These are phyloP conservation scores for Trematosphaeria pertusa DNA, from an alignment of 2,329 filamentous ascomycete genomes.

Conservation along the genomic window DNA sequence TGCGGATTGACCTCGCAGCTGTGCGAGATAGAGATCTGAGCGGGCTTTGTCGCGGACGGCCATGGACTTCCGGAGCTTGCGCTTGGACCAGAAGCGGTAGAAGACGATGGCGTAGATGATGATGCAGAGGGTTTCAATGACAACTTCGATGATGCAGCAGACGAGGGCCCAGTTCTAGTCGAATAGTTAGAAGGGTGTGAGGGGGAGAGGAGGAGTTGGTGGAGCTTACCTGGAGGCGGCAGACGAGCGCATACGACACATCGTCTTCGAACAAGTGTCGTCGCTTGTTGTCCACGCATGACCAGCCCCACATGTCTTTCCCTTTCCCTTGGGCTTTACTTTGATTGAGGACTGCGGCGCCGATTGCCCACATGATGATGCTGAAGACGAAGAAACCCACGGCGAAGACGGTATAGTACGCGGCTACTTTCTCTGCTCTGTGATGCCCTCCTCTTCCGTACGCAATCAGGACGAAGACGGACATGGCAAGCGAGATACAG, in stretches of 20 bases:
- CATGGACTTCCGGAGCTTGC: slow-evolving; percentile 95
- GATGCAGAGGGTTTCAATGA: slow-evolving; percentile 90
- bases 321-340: slow-evolving; percentile 74
- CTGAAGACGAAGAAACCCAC: slow-evolving; percentile 93
- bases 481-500: slow-evolving; percentile 80
- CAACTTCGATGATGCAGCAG: slow-evolving; percentile 96
- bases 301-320: slow-evolving; percentile 97
- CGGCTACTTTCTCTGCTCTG: slow-evolving; percentile 87
- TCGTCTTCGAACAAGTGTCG: slow-evolving; percentile 78
- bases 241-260: slow-evolving; percentile 88
- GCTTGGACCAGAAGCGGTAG: slow-evolving; percentile 97
- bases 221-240: slow-evolving; percentile 76
- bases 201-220: background rate
- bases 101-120: slow-evolving; percentile 92
- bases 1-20: slow-evolving; percentile 75
- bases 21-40: slow-evolving; percentile 88
- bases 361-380: slow-evolving; percentile 89
- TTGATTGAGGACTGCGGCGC: slow-evolving; percentile 83
- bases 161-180: slow-evolving; percentile 89
- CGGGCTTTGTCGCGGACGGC: slow-evolving; percentile 91
- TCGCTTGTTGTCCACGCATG: slow-evolving; percentile 89
- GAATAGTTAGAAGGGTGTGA: slow-evolving; percentile 18
- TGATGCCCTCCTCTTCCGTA: slow-evolving; percentile 90
- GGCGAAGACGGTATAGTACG: slow-evolving; percentile 95
- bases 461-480: slow-evolving; percentile 78